A percentile compares a stretch with the other conserved stretches of the same genome.
Evolutionary conservation across 139 green algal species (phyloP).

Genomic region (Nannochloris sp.): DNA sequence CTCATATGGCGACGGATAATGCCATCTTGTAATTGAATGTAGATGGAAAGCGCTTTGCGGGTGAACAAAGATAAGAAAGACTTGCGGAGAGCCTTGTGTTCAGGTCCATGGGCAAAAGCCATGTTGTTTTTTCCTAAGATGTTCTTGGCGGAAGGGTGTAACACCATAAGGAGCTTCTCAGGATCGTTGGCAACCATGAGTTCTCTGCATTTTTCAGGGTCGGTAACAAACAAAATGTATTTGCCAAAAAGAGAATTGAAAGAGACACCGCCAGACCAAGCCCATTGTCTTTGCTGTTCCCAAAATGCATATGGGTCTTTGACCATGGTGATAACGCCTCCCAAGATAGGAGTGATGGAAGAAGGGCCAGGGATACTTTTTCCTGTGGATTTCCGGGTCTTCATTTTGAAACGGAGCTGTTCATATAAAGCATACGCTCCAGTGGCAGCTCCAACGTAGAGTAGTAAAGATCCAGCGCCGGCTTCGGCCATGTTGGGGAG

Average conservation of each 20-base stretch:
- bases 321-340: conserved; percentile 74
- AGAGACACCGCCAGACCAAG: conserved; percentile 38
- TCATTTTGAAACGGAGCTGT: conserved; percentile 45
- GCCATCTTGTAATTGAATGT: conserved; percentile 61
- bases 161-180: conserved; percentile 58
- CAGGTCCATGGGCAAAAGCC: conserved; percentile 69
- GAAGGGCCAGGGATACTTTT: conserved; percentile 41
- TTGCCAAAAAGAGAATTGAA: conserved; percentile 71
- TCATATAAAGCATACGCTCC: conserved; percentile 44
- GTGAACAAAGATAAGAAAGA: conserved; percentile 82
- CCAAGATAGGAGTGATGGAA: conserved; percentile 56
- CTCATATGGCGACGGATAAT: conserved; percentile 57
- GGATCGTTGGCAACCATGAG: conserved; percentile 51
- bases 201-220: conserved; percentile 56
- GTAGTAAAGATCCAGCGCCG: conserved; percentile 13
- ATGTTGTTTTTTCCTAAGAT: conserved; percentile 76
- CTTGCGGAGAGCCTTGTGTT: conserved; percentile 73
- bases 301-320: conserved; percentile 53
- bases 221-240: conserved; percentile 74
- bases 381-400: conserved; percentile 3
- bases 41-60: conserved; percentile 66
- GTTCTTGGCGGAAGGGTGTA: conserved; percentile 72
- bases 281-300: conserved; percentile 30
- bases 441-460: conserved; percentile 11
- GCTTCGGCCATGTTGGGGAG: not conserved